Percentiles rank a stretch among this genome's conserved stretches.
Conservation (phyloP, 495 filamentous ascomycete genomes). For the Talaromyces borbonicus region DNA sequence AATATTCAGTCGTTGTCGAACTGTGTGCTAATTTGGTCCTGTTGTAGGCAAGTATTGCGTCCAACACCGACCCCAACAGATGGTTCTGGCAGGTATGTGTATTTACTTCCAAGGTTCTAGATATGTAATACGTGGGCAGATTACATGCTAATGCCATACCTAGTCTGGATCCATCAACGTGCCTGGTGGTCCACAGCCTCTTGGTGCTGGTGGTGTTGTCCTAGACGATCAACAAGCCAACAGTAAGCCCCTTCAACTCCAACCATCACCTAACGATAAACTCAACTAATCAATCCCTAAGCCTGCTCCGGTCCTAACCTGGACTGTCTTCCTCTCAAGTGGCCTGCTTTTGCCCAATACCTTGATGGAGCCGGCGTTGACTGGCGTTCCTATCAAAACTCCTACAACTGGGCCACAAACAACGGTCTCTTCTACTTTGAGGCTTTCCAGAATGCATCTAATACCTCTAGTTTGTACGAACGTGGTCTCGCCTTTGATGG, state of each 20-base stretch:
- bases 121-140: not conserved
- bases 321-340: slow-evolving; percentile 4
- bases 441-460: not conserved
- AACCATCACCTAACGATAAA: not conserved
- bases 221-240: slow-evolving; percentile 1
- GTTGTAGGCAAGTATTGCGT: slow-evolving; percentile 1
- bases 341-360: slow-evolving; percentile 5
- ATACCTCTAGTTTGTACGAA: not conserved
- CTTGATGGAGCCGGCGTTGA: slow-evolving; percentile 6
- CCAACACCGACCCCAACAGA: slow-evolving; percentile 6
- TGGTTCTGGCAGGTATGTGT: slow-evolving; percentile 4
- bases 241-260: not conserved
- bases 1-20: too few species aligned
- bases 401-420: slow-evolving; percentile 6
- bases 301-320: slow-evolving; percentile 3
- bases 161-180: slow-evolving; percentile 6
- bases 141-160: not conserved
- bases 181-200: not conserved
- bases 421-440: slow-evolving; percentile 7
- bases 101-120: too few species aligned
- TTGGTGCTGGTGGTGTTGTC: slow-evolving; percentile 5
- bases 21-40: not conserved
- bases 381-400: slow-evolving; percentile 4
- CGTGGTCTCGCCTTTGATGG: slow-evolving; percentile 3
- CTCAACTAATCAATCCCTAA: not conserved